Base-by-base conservation (phyloP, 768 basidiomycete genomes). In the Clathrus columnatus region DNA sequence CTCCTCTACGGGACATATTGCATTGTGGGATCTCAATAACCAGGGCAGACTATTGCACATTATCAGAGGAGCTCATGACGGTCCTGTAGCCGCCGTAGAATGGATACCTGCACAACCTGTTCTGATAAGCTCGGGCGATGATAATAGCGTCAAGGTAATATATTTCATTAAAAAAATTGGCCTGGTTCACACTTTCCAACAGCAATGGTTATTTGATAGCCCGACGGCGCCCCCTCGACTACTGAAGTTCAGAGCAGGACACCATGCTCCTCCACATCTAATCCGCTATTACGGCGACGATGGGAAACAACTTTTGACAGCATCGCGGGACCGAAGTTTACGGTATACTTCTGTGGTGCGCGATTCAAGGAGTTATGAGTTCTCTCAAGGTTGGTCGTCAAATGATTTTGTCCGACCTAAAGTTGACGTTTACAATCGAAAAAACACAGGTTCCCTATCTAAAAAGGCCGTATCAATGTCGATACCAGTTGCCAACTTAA, bases 181-280 rank as follows among this genome's bases (percentile, higher is more conserved):
- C 46, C 6, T 26, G 8, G 14, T 16, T 42, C 21, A 24, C 44
- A 50, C 36, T 30, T 2, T 32, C 29, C 5, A 2, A 26, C 63
- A 97, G 94, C 94, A 99, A 93, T 98, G 95, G 94, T 66, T 95
- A 20, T 94, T 95, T 62, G 96, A 98, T 64, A 89, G 93, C 0
- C 91, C 92, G 0, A 87, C 88, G 0, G 75, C 86, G 1, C 73
- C 88, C 21, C 95, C 96, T 1, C 80, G 91, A 54, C 73, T 98
- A 10, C 78, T 97, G 23, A 98, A 97, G 73, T 91, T 81, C 67
- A 82, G 96, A 46, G 86, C 91, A 0, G 96, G 96, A 30, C 96
- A 99, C 63, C 87, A 87, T 60, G 77, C 83, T 0, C 92, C 96
- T 17, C 93, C 93, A 0, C 86, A 93, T 65, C 75, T 93, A 18